Percentiles rank a stretch among this genome's conserved stretches.
Evolutionary conservation across 2,329 filamentous ascomycete species (phyloP).

Genomic region (Parascedosporium putredinis): DNA sequence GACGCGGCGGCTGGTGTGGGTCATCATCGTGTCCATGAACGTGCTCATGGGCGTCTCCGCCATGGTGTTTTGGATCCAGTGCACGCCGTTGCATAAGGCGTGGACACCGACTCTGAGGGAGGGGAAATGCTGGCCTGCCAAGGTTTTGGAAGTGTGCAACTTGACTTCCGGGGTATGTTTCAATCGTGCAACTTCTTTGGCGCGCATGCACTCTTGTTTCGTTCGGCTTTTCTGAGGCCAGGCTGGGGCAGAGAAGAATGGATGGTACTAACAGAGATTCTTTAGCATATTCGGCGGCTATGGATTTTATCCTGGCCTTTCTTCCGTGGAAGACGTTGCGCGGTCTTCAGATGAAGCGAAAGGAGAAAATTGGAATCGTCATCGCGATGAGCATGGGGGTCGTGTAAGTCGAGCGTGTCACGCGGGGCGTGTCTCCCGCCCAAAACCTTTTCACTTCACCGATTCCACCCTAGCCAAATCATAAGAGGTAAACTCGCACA

Average conservation of each 20-base stretch:
- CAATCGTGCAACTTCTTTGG: not conserved
- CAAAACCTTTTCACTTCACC: not conserved
- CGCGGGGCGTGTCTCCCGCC: not conserved
- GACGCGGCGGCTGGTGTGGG: constrained; percentile 17
- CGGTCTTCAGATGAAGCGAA: constrained; percentile 18
- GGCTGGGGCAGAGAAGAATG: not conserved
- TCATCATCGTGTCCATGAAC: constrained; percentile 16
- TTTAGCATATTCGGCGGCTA: constrained; percentile 11
- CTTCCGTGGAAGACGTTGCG: constrained; percentile 16
- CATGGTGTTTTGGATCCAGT: constrained; percentile 17
- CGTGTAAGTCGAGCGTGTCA: not conserved
- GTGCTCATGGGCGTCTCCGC: constrained; percentile 13
- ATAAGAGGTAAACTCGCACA: too few species aligned
- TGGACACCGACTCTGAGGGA: constrained; percentile 14
- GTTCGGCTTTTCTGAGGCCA: not conserved
- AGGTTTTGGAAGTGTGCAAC: constrained; percentile 9
- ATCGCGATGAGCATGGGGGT: not conserved
- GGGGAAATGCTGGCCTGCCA: constrained; percentile 9
- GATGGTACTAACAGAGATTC: not conserved
- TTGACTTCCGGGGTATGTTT: too few species aligned
- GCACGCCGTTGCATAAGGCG: constrained; percentile 15
- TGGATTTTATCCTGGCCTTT: constrained; percentile 14
- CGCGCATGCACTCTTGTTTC: not conserved
- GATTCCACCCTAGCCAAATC: too few species aligned
- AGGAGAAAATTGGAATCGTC: constrained; percentile 13